Base-by-base conservation (phyloP, 495 filamentous ascomycete genomes). In the Tuber brumale region DNA sequence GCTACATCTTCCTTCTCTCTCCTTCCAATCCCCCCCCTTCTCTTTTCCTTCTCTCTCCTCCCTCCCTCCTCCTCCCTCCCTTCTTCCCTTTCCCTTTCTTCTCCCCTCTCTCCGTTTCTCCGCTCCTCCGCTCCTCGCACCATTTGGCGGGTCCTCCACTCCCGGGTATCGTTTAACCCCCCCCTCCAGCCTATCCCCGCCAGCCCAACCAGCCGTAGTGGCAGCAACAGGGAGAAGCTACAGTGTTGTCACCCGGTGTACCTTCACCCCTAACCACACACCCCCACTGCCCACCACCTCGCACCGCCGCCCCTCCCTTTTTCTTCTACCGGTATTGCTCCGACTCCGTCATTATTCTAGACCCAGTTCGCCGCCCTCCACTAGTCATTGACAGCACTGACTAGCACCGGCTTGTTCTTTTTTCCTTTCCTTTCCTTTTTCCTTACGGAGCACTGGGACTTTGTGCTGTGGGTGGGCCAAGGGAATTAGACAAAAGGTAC, bases 171-270 rank as follows among this genome's bases (percentile, higher is more conserved):
- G 37, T 43, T 43, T 75, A 70, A 35, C 44, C 57, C 72, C 76
- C 70, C 76, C 70, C 77, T 82, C 80, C 61, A 76, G 75, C 72
- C 81, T 74, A 80, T 78, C 74, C 81, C 81, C 74, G 78, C 80
- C 73, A 82, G 78, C 72, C 78, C 51, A 76, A 70, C 73, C 57
- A 79, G 77, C 78, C 77, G 70, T 23, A 31, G 51, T 61, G 51
- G 51, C 51, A 61, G 51, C 51, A 61, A 12, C 51, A 61, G 51
- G 12, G 3, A 27, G 51, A 61, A 16, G 51, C 51, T 61, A 61
- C 51, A 31, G n/a, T 16, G 27, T 61, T 61, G n/a, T 61, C 51
- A 61, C 46, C 46, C 19, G 21, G 46, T 23, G 18, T 23, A 23
- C 46, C 46, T 48, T 48, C 46, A 23, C 51, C n/a, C 51, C n/a